Evolutionary conservation across 2,329 filamentous ascomycete genomes (phyloP), one percentile per base, ranked within the genome.

Genomic region (Curvularia sp.): DNA sequence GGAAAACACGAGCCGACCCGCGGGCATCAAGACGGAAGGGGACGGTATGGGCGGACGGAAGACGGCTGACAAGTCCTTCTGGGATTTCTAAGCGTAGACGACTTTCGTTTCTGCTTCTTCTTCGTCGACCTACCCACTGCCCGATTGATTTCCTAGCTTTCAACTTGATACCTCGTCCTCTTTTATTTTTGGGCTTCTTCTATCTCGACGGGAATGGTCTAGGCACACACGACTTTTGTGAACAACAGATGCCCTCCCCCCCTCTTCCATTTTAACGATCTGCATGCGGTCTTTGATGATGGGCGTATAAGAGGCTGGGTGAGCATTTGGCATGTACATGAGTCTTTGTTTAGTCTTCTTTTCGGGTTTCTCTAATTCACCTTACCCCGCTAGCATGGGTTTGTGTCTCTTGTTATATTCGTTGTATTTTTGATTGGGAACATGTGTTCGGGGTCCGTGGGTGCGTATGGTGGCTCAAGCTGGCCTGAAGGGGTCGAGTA

Each of bases 11-110:
- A 61, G 57, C 39, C 68, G 75, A n/a, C 64, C 66, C 15, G 49
- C 48, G 15, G 70, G 71, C 47, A 75, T 75, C 53, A 79, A 77
- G 61, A 74, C 66, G 12, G 62, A 61, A n/a, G 75, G 76, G 6
- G 71, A 79, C 49, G 77, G 77, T 18, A 79, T 79, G 77, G 77
- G 77, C 2, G 76, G 78, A 1, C 68, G 72, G 42, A 78, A 76
- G 61, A 74, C 67, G 39, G 55, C 69, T 5, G 69, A 58, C 8
- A 58, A 66, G 31, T 64, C 61, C 13, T 73, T 72, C 55, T 74
- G 71, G 71, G 71, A 74, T 56, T 74, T 74, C 49, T 74, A 67
- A 31, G 28, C 35, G 18, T 31, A n/a, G 26, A 18, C 4, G 6
- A 6, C 38, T 24, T 9, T 4, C 13, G 6, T 8, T 13, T 38